Evolutionary conservation across 257 asterid genomes (phyloP).

Genomic region (Przewalskia tangutica): DNA sequence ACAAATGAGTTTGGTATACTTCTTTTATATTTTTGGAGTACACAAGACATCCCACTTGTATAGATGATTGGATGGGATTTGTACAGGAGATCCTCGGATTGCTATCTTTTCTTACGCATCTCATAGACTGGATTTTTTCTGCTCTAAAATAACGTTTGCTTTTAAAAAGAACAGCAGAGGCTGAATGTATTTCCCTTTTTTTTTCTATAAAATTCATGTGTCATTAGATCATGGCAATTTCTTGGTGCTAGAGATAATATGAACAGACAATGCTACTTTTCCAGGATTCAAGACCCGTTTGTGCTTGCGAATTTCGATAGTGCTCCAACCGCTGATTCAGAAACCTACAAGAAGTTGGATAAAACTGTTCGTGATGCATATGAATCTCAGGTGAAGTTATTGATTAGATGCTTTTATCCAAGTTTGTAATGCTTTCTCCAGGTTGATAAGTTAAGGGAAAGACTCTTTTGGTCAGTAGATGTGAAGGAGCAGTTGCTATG

Average conservation of each 20-base stretch:
- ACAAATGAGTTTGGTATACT: neutral
- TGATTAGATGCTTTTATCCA: neutral
- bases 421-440: neutral
- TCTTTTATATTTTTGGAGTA: neutral
- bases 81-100: neutral
- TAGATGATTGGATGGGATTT: neutral
- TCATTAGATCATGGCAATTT: neutral
- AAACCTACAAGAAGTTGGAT: constrained; percentile 50
- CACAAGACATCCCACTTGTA: neutral
- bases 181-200: neutral
- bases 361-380: constrained; percentile 54
- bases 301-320: constrained; percentile 73
- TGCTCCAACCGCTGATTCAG: constrained; percentile 91
- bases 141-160: neutral
- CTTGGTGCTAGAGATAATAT: neutral
- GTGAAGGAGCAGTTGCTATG: neutral
- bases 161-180: neutral
- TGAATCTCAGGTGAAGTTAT: constrained; percentile 56
- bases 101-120: neutral
- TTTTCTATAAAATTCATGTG: neutral
- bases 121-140: neutral
- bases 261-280: neutral
- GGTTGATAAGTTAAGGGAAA: neutral
- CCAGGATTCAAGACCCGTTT: constrained; percentile 69
- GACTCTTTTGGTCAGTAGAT: neutral